Conservation (phyloP, 495 filamentous ascomycete genomes). For the Talaromyces nanjingensis region DNA sequence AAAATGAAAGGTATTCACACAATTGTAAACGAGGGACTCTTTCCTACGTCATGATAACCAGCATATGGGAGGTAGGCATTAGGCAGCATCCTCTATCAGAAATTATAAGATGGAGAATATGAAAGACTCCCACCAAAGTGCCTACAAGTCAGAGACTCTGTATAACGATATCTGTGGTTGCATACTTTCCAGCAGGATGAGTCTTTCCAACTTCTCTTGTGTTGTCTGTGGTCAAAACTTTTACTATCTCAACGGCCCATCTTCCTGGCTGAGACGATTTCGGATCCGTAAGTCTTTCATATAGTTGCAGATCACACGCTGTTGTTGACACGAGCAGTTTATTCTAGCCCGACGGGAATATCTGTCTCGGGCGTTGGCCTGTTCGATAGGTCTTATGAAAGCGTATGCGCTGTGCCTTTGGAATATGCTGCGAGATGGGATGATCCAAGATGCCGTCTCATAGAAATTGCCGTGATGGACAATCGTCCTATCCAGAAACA, state of each 20-base stretch:
- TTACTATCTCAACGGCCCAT: no score
- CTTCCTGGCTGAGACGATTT: neutral
- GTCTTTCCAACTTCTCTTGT: neutral
- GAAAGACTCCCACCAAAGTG: neutral
- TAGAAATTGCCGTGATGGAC: neutral
- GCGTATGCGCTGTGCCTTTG: neutral
- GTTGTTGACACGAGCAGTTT: neutral
- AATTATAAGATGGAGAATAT: neutral
- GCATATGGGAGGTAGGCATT: neutral
- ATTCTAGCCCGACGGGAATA: neutral
- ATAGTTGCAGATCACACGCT: neutral
- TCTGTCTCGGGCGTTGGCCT: slow-evolving; percentile 4
- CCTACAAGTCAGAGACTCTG: neutral
- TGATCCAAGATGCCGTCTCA: neutral
- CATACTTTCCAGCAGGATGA: slow-evolving; percentile 1
- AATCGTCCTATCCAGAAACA: neutral
- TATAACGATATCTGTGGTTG: no score
- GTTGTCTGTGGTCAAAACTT: slow-evolving; percentile 4
- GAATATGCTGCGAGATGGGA: neutral
- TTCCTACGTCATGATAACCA: neutral
- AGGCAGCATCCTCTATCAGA: neutral
- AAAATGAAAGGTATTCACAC: neutral
- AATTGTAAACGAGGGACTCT: neutral
- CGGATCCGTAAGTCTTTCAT: neutral
- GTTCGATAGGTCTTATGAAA: no score